These are phyloP conservation scores for Bondarzewia mesenterica DNA, from an alignment of 1,284 basidiomycete species.

Conservation along the genomic window DNA sequence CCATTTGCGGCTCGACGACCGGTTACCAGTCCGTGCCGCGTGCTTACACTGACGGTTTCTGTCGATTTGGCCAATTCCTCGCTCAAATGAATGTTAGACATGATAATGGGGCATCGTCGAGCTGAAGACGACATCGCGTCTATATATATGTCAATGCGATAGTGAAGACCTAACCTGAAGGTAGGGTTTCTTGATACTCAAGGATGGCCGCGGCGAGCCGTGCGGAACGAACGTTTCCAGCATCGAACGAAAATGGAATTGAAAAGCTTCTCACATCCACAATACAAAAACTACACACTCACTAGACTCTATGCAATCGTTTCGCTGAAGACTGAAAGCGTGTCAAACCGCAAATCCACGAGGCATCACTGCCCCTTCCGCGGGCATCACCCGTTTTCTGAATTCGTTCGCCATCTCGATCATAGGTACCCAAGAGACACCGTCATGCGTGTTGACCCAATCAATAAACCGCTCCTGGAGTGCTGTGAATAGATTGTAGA, in stretches of 20 bases:
- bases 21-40: slow-evolving; percentile 43
- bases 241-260: no score
- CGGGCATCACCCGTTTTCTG: slow-evolving; percentile 21
- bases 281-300: no score
- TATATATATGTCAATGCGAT: no score
- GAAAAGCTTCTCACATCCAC: no score
- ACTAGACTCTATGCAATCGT: no score
- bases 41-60: slow-evolving; percentile 39
- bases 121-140: background rate
- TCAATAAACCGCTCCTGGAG: slow-evolving; percentile 68
- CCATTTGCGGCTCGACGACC: slow-evolving; percentile 55
- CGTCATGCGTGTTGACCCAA: slow-evolving; percentile 68
- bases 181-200: background rate
- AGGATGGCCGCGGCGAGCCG: background rate
- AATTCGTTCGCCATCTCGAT: slow-evolving; percentile 56
- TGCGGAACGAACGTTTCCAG: no score
- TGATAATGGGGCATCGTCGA: background rate
- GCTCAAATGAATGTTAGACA: slow-evolving; percentile 29
- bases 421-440: slow-evolving; percentile 71
- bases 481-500: background rate
- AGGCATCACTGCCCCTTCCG: slow-evolving; percentile 35
- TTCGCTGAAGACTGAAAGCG: no score
- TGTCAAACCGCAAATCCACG: slow-evolving; percentile 17
- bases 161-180: background rate
- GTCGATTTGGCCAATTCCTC: slow-evolving; percentile 37